These are phyloP conservation scores for Paracamarosporium sp. DNA, from an alignment of 2,329 filamentous ascomycete species.

Conservation along the genomic window DNA sequence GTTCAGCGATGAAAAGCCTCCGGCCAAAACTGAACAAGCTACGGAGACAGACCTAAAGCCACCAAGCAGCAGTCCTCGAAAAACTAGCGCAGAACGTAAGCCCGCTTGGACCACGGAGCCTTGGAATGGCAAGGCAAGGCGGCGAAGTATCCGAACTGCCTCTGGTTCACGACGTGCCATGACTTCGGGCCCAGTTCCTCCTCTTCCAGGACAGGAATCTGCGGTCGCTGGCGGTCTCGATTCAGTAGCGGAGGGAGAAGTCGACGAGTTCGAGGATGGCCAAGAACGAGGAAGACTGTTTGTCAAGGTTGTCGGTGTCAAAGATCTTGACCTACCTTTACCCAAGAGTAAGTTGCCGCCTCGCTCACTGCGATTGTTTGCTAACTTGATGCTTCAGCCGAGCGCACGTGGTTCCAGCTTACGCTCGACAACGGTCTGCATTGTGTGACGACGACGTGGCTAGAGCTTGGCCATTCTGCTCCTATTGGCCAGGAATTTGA, in stretches of 20 bases:
- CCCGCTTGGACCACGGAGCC: constrained; percentile 97
- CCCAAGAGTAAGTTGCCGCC: constrained; percentile 75
- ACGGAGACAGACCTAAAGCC: constrained; percentile 57
- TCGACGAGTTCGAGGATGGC: constrained; percentile 73
- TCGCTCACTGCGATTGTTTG: neutral
- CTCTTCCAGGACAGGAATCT: constrained; percentile 86
- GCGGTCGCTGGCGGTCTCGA: constrained; percentile 70
- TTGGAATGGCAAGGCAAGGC: constrained; percentile 84
- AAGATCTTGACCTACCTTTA: constrained; percentile 89
- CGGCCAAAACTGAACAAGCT: constrained; percentile 51
- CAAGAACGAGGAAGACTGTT: constrained; percentile 90
- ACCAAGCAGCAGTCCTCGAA: constrained; percentile 75
- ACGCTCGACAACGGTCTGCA: constrained; percentile 98
- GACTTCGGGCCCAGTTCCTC: constrained; percentile 72
- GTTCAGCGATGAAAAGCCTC: constrained; percentile 66
- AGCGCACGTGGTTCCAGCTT: constrained; percentile 91
- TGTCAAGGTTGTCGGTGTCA: constrained; percentile 98
- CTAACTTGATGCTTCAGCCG: constrained; percentile 61
- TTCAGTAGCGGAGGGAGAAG: constrained; percentile 73
- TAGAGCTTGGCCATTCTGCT: constrained; percentile 88
- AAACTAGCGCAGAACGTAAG: constrained; percentile 69
- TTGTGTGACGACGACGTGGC: constrained; percentile 94
- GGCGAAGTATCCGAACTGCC: constrained; percentile 67
- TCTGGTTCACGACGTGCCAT: constrained; percentile 67
- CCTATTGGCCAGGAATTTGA: constrained; percentile 99